These are phyloP conservation scores for Verticillium klebahnii DNA, from an alignment of 2,329 filamentous ascomycete species.

Conservation along the genomic window DNA sequence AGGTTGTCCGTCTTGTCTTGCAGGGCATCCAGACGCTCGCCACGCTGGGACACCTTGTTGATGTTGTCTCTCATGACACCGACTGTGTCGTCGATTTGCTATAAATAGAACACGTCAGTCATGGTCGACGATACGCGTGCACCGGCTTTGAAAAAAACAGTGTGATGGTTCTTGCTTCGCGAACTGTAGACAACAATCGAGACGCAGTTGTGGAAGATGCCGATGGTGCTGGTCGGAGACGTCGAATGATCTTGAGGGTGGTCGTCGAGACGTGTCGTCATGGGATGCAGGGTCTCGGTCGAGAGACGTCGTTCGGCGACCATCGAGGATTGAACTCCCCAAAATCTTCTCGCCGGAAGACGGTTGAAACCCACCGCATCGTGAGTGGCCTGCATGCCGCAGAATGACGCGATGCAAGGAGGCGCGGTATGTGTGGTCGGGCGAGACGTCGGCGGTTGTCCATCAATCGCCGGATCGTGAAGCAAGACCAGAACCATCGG, in stretches of 20 bases:
- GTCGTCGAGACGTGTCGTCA: background rate
- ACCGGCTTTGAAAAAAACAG: background rate
- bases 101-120: slow-evolving; percentile 14
- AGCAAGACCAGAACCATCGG: background rate
- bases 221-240: background rate
- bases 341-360: background rate
- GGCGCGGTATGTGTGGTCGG: background rate
- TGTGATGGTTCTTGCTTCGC: background rate
- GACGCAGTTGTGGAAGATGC: background rate
- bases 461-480: background rate
- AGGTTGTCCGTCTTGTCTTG: slow-evolving; percentile 96
- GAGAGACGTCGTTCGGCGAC: background rate
- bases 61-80: slow-evolving; percentile 97
- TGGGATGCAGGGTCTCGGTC: background rate
- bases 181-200: background rate
- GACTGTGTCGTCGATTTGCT: slow-evolving; percentile 98
- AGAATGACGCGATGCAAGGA: background rate
- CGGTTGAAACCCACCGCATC: background rate
- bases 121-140: background rate
- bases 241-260: background rate
- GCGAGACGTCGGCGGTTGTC: background rate
- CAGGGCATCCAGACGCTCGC: slow-evolving; percentile 79
- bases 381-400: background rate
- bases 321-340: background rate
- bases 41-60: slow-evolving; percentile 92